A percentile compares a stretch with the other conserved stretches of the same genome.
phyloP scores from a whole-genome alignment of 2,329 filamentous ascomycete genomes.

The Hymenoscyphus fructigenus region DNA sequence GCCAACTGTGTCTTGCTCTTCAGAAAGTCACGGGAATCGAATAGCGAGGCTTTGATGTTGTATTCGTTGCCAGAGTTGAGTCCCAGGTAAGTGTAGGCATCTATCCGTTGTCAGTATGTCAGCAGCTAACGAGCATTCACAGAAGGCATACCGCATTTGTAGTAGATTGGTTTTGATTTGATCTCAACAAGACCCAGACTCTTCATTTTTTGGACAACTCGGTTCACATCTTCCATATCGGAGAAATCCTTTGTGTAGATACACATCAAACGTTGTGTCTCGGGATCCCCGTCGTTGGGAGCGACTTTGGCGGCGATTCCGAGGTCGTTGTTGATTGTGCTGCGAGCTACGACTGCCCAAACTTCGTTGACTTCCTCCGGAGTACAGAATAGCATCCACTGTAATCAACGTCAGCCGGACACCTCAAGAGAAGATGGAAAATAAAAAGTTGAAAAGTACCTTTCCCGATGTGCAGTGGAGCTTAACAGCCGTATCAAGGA shows the following conservation, averaged over 20 bases:
- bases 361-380: constrained; percentile 54
- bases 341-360: constrained; percentile 67
- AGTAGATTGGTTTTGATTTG: constrained; percentile 61
- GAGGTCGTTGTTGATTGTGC: constrained; percentile 66
- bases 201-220: constrained; percentile 63
- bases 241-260: constrained; percentile 76
- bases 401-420: neutral
- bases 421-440: neutral
- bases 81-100: constrained; percentile 67
- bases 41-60: constrained; percentile 59
- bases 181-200: constrained; percentile 59
- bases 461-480: constrained; percentile 65
- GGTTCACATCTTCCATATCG: constrained; percentile 65
- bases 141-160: constrained; percentile 53
- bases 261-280: constrained; percentile 62
- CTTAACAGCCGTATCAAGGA: constrained; percentile 60
- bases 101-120: constrained; percentile 38
- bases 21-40: constrained; percentile 46
- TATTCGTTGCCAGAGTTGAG: constrained; percentile 61
- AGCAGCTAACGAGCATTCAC: neutral
- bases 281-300: constrained; percentile 46
- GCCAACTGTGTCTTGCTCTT: constrained; percentile 13
- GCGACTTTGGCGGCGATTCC: constrained; percentile 74
- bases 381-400: constrained; percentile 75
- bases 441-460: constrained; percentile 40